Evolutionary conservation across 345 rosid species (phyloP).

Genomic region (Garcia nutans): DNA sequence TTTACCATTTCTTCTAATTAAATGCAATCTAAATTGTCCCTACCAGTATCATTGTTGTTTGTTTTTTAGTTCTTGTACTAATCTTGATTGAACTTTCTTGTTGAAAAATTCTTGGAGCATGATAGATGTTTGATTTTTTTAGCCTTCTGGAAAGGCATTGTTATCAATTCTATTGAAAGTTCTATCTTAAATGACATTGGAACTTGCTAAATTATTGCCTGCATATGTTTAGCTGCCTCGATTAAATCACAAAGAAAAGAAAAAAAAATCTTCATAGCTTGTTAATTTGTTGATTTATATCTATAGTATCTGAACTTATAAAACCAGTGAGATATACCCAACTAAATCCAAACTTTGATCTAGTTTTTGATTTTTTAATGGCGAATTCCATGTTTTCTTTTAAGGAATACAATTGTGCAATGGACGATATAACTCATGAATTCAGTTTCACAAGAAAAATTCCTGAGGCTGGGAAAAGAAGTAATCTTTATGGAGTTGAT

Average conservation of each 20-base stretch:
- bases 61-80: slow-evolving; percentile 2
- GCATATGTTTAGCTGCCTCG: neutral
- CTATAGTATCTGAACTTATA: neutral
- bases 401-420: slow-evolving; percentile 3
- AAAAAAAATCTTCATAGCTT: neutral
- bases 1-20: neutral
- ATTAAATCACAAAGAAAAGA: neutral
- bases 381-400: slow-evolving; percentile 4
- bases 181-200: no score
- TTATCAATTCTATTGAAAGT: no score
- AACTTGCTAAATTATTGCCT: no score
- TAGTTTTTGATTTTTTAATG: neutral
- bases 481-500: neutral
- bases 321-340: neutral
- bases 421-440: neutral
- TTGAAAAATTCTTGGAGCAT: neutral
- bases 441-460: neutral
- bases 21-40: neutral
- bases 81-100: neutral
- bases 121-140: neutral
- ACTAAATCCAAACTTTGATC: neutral
- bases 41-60: neutral
- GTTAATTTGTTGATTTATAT: neutral
- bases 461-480: neutral
- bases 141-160: no score